These are phyloP conservation scores for Syzygium malaccense DNA, from an alignment of 441 rosid species.

Conservation along the genomic window DNA sequence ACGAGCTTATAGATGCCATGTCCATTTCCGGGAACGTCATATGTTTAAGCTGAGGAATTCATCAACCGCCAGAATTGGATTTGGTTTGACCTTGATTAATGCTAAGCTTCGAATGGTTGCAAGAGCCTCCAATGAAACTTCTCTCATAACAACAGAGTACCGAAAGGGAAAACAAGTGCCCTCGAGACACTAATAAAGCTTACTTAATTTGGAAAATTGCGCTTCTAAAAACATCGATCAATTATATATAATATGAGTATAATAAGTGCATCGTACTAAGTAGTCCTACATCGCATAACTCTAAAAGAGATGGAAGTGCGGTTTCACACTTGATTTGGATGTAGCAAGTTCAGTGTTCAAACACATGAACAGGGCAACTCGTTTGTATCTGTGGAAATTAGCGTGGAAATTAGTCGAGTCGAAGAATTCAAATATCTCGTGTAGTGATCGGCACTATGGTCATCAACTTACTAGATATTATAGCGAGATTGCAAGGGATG, in stretches of 20 bases:
- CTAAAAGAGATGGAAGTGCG: neutral
- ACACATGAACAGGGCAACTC: neutral
- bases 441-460: neutral
- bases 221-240: neutral
- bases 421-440: neutral
- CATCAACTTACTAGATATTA: neutral
- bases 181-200: accelerated
- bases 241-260: neutral
- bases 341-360: neutral
- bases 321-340: neutral
- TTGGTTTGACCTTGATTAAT: neutral
- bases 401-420: neutral
- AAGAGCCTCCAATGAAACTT: neutral
- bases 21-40: neutral
- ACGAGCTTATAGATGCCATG: neutral
- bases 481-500: neutral
- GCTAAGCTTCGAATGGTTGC: neutral
- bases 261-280: neutral
- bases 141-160: neutral
- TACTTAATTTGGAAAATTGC: neutral
- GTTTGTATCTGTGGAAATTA: neutral
- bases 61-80: neutral
- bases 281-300: neutral
- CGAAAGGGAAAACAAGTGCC: neutral
- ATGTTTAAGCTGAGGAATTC: neutral